Conservation (phyloP, 495 filamentous ascomycete genomes). For the Diplogelasinospora grovesii region DNA sequence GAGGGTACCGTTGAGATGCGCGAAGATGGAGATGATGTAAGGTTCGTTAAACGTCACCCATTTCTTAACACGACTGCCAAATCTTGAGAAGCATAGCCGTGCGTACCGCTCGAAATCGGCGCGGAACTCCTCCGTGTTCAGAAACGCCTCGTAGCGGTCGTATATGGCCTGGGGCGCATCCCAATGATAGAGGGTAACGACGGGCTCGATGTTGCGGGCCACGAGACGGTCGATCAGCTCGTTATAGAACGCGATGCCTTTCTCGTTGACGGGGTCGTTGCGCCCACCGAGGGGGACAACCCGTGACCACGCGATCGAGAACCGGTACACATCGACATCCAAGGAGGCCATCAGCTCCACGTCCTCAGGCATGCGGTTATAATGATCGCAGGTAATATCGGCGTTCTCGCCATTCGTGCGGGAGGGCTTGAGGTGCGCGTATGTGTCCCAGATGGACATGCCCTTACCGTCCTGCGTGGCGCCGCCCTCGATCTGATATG, state of each 20-base stretch:
- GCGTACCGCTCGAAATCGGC: constrained; percentile 56
- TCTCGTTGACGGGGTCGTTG: constrained; percentile 55
- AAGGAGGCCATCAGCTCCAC: constrained; percentile 63
- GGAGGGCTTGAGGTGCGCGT: constrained; percentile 65
- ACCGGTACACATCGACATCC: constrained; percentile 61
- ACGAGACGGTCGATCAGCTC: constrained; percentile 55
- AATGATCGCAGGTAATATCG: constrained; percentile 68
- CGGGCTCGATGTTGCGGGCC: constrained; percentile 50
- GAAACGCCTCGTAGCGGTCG: constrained; percentile 54
- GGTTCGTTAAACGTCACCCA: constrained; percentile 67
- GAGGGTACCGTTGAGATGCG: constrained; percentile 53
- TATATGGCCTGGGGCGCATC: constrained; percentile 55
- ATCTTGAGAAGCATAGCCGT: constrained; percentile 47
- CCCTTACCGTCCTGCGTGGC: constrained; percentile 60
- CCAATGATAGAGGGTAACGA: constrained; percentile 62
- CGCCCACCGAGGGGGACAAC: constrained; percentile 62
- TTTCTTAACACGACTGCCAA: constrained; percentile 52
- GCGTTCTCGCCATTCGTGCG: constrained; percentile 64
- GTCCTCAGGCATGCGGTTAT: constrained; percentile 65
- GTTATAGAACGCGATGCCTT: constrained; percentile 52
- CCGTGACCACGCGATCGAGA: constrained; percentile 69
- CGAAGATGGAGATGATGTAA: constrained; percentile 53
- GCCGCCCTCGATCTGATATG: constrained; percentile 71
- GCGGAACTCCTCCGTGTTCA: constrained; percentile 53
- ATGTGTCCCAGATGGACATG: constrained; percentile 72